Percentiles rank a stretch among this genome's conserved stretches.
phyloP scores from a whole-genome alignment of 257 asterid genomes.

The Gentiana macrophylla region DNA sequence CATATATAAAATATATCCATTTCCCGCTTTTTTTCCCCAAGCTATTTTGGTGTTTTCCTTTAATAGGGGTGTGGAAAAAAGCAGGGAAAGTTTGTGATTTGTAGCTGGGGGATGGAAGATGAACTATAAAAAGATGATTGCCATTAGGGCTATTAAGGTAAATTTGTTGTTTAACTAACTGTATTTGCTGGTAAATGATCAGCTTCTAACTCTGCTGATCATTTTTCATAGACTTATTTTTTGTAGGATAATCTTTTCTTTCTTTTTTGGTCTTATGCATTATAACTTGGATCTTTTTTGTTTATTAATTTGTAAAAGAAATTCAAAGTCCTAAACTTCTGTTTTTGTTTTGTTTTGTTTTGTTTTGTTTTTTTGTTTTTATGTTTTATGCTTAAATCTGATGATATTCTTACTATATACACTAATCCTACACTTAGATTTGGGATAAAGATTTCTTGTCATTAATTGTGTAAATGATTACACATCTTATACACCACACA shows the following conservation, averaged over 20 bases:
- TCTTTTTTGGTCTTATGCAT: slow-evolving; percentile 18
- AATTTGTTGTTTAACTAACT: slow-evolving; percentile 36
- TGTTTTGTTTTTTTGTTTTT: background rate
- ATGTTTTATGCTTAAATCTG: background rate
- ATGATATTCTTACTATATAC: no score
- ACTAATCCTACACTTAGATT: background rate
- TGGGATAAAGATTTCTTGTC: background rate
- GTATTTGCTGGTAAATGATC: slow-evolving; percentile 34
- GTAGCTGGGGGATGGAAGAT: no score
- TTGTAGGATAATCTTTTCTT: slow-evolving; percentile 45
- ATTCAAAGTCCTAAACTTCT: slow-evolving; percentile 4
- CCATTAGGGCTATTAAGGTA: no score
- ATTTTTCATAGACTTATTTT: slow-evolving; percentile 25
- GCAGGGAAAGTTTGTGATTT: background rate
- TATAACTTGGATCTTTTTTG: slow-evolving; percentile 12
- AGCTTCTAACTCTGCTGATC: slow-evolving; percentile 40
- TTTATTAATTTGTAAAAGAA: slow-evolving; percentile 19
- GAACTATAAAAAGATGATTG: no score
- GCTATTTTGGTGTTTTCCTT: slow-evolving; percentile 25
- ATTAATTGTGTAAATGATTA: background rate
- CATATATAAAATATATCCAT: slow-evolving; percentile 14
- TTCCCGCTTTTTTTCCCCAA: slow-evolving; percentile 34
- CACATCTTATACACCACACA: background rate
- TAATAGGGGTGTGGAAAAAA: slow-evolving; percentile 35
- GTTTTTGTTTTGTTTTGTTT: background rate